These are phyloP conservation scores for Coemansia sp. DNA, from an alignment of 192 early-diverging fungal species.

Conservation along the genomic window DNA sequence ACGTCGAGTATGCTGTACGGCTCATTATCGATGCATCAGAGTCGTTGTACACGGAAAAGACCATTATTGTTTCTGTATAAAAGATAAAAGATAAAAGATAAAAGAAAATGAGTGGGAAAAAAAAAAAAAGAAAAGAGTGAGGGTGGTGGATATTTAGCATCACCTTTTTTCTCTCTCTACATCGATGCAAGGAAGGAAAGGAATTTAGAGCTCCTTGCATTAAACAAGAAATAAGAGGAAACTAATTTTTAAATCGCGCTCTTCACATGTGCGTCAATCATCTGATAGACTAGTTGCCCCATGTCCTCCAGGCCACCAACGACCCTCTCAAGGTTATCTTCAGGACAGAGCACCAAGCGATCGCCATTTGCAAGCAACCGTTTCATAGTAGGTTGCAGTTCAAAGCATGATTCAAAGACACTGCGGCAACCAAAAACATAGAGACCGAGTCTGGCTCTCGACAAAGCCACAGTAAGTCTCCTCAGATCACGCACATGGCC, in stretches of 20 bases:
- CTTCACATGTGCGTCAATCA: constrained; percentile 12
- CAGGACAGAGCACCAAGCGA: constrained; percentile 54
- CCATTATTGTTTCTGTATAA: too few relatives aligned
- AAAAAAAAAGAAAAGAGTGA: neutral
- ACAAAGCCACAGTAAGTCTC: constrained; percentile 90
- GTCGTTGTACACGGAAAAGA: neutral
- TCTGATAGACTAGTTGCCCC: constrained; percentile 25
- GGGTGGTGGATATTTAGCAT: neutral
- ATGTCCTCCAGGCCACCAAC: constrained; percentile 35
- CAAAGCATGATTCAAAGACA: constrained; percentile 79
- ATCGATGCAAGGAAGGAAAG: neutral
- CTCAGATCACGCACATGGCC: constrained; percentile 93
- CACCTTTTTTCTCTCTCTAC: too few relatives aligned
- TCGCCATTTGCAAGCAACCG: constrained; percentile 63
- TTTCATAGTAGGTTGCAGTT: constrained; percentile 70
- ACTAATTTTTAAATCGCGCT: too few relatives aligned
- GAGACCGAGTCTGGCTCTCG: constrained; percentile 87
- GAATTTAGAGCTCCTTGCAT: too few relatives aligned
- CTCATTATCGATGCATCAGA: neutral
- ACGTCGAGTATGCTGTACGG: neutral
- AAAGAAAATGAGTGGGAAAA: neutral
- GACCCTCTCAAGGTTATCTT: constrained; percentile 52
- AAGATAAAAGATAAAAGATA: neutral
- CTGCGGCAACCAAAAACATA: constrained; percentile 81
- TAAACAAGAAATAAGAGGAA: too few relatives aligned